Evolutionary conservation across 768 basidiomycete genomes (phyloP).

Genomic region (Tubosaeta brunneosetosa): DNA sequence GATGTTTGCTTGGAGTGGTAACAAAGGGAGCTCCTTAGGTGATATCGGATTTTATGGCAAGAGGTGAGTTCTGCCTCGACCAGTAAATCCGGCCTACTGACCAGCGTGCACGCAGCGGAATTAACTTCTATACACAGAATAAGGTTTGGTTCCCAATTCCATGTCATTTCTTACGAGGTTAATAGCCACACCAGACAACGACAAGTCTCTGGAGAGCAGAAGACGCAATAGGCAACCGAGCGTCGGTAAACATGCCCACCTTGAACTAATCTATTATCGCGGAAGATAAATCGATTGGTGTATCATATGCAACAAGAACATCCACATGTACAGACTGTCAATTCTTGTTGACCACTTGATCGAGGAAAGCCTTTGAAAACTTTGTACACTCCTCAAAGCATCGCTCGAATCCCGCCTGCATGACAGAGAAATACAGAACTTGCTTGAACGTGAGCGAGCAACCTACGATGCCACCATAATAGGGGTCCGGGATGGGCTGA

Average conservation of each 20-base stretch:
- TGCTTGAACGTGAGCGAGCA: background rate
- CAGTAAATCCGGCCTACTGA: background rate
- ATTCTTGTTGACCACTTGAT: conserved; percentile 45
- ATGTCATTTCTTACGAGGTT: background rate
- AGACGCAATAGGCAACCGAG: conserved; percentile 72
- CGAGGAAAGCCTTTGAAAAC: conserved; percentile 77
- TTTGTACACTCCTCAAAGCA: conserved; percentile 73
- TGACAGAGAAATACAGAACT: conserved; percentile 1
- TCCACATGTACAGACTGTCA: conserved; percentile 2
- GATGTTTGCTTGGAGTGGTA: conserved; percentile 97
- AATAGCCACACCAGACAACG: conserved; percentile 57
- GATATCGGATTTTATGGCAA: conserved; percentile 92
- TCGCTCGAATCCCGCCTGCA: conserved; percentile 64
- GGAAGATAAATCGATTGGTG: conserved; percentile 2
- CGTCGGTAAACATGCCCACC: conserved; percentile 86
- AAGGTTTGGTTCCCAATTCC: conserved; percentile 48
- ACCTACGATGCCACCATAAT: conserved; percentile 67
- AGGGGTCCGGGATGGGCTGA: conserved; percentile 77
- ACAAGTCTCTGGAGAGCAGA: conserved; percentile 92
- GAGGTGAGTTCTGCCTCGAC: conserved; percentile 40
- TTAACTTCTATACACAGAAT: conserved; percentile 95
- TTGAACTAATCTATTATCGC: conserved; percentile 35
- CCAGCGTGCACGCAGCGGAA: conserved; percentile 46
- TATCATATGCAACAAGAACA: conserved; percentile 4
- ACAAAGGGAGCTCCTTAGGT: conserved; percentile 82